Conservation (phyloP, 1,139 yeast genomes). For the Pichia cactophila region DNA sequence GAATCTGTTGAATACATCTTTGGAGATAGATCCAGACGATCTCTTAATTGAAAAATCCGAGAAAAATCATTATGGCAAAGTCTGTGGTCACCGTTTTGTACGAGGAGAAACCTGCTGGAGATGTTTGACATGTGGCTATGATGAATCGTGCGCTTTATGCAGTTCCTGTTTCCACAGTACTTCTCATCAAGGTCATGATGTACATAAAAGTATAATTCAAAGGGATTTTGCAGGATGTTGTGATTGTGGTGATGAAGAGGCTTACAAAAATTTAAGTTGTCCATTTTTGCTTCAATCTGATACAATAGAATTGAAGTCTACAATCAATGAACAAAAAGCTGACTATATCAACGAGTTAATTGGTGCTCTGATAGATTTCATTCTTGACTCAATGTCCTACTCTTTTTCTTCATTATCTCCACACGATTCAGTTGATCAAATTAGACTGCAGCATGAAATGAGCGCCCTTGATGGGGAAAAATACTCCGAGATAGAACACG, state of each 20-base stretch:
- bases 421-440: conserved; percentile 32
- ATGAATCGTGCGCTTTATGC: conserved; percentile 84
- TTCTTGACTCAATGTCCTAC: conserved; percentile 58
- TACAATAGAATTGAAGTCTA: background rate
- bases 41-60: conserved; percentile 19
- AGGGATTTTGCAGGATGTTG: conserved; percentile 85
- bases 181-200: conserved; percentile 69
- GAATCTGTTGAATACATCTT: conserved; percentile 36
- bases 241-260: conserved; percentile 60
- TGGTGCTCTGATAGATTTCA: conserved; percentile 57
- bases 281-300: conserved; percentile 23
- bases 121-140: conserved; percentile 75
- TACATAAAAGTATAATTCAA: conserved; percentile 63
- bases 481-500: conserved; percentile 40
- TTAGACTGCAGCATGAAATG: conserved; percentile 31
- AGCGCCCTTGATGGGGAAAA: conserved; percentile 31
- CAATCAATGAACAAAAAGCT: conserved; percentile 33
- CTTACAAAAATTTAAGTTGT: conserved; percentile 42
- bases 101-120: conserved; percentile 86
- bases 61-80: conserved; percentile 56
- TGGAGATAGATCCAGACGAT: conserved; percentile 20
- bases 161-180: conserved; percentile 66
- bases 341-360: conserved; percentile 38
- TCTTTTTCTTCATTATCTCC: conserved; percentile 26
- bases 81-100: conserved; percentile 70